Base-by-base conservation (phyloP, 192 early-diverging fungal genomes). In the Anaeromyces robustus region DNA sequence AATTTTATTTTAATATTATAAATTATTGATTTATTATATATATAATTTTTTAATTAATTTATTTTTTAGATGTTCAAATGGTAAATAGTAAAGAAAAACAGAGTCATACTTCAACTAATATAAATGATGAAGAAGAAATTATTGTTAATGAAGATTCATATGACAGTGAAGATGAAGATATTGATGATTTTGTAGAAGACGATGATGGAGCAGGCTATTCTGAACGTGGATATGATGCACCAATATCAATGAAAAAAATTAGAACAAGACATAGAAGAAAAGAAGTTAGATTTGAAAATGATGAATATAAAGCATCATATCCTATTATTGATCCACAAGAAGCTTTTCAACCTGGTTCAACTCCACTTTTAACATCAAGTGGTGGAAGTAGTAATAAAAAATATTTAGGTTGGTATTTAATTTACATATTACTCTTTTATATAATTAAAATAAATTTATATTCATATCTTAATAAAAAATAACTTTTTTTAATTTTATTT, bases 281-380 rank as follows among this genome's bases (percentile, higher is more conserved):
- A 43, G 29, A 43, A 28, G 79, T 77, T 77, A 31, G 30, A 32
- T 81, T 79, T 31, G 30, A 80, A 59, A 29, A 12, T 28, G 30
- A 32, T 16, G 78, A 30, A 22, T 52, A 22, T 32, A 82, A 31
- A 29, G 30, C 22, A 31, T 12, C 30, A 18, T 80, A 28, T 68
- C 16, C 43, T 31, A 78, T 79, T 14, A 52, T 78, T 29, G 84
- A 87, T 26, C 79, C 85, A 29, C 92, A 94, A 80, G 85, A 86
- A n/a, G 82, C 89, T 30, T 95, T 99, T 82, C 96, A 99, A 80
- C 90, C 96, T 29, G 95, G 95, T 12, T 85, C 95, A 14, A 96
- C 96, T 5, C 89, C 93, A 12, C 84, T 84, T 68, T 78, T 84
- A 12, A 84, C 84, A 77, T 32, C 31, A 37, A 32, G 19, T 79